Conservation (phyloP, 139 green algal genomes). For the Haematococcus sp. region DNA sequence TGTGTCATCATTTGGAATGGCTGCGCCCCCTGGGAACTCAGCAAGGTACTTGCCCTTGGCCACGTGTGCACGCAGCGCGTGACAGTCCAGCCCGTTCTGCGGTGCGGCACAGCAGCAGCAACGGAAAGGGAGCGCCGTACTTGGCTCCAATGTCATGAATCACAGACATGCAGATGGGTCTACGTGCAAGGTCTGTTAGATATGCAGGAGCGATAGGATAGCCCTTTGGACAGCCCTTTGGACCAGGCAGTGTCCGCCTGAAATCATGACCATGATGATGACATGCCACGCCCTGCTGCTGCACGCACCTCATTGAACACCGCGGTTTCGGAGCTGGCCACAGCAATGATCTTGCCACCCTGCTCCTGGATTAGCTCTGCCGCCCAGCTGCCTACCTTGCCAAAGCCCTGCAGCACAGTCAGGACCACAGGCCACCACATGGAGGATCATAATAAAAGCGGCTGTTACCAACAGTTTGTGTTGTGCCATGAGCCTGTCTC, state of each 20-base stretch:
- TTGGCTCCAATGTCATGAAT: no score
- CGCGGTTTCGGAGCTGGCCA: slow-evolving; percentile 62
- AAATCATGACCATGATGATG: no score
- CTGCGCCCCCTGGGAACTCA: slow-evolving; percentile 47
- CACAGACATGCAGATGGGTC: no score
- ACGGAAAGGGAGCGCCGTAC: slow-evolving; percentile 31
- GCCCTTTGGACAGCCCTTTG: no score
- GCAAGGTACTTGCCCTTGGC: slow-evolving; percentile 46
- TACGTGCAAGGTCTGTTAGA: no score
- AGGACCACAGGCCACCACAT: neutral
- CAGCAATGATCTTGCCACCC: slow-evolving; percentile 71
- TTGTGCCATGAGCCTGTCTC: no score
- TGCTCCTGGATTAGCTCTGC: slow-evolving; percentile 69
- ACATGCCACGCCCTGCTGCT: no score
- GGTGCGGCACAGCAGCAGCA: slow-evolving; percentile 29
- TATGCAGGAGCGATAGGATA: no score
- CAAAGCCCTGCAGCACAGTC: slow-evolving; percentile 73
- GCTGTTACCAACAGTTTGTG: no score
- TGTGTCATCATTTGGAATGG: slow-evolving; percentile 22
- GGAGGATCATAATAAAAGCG: no score
- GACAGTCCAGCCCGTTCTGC: slow-evolving; percentile 67
- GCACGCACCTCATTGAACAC: slow-evolving; percentile 58
- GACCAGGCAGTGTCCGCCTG: no score
- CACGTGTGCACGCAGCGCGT: slow-evolving; percentile 59
- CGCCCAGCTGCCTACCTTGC: slow-evolving; percentile 75